Percentiles rank a stretch among this genome's conserved stretches.
Evolutionary conservation across 2,329 filamentous ascomycete genomes (phyloP).

Genomic region (Ophidiomyces ophidiicola): DNA sequence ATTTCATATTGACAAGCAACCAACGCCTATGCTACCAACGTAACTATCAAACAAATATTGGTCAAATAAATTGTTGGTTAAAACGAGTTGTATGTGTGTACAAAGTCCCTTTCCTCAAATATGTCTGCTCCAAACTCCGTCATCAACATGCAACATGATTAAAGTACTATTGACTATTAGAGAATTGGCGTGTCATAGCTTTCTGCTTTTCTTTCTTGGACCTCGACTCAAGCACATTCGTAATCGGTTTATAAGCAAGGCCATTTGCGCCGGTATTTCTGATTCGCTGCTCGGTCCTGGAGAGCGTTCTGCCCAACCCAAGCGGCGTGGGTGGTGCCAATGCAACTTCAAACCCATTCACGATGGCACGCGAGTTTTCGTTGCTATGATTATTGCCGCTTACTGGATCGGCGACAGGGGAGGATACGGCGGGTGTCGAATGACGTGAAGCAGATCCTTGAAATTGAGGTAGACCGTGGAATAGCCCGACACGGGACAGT

Average conservation of each 20-base stretch:
- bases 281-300: constrained; percentile 34
- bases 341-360: constrained; percentile 32
- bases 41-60: background rate
- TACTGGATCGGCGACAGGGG: constrained; percentile 3
- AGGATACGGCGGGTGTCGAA: constrained; percentile 7
- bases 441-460: constrained; percentile 17
- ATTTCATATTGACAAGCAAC: background rate
- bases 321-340: constrained; percentile 29
- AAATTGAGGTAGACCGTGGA: constrained; percentile 19
- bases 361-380: constrained; percentile 16
- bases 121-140: constrained; percentile 1
- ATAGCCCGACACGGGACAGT: constrained; percentile 28
- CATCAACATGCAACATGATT: background rate
- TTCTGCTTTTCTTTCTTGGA: constrained; percentile 8
- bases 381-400: constrained; percentile 7
- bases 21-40: background rate
- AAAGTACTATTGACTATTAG: too few relatives aligned
- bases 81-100: constrained; percentile 14
- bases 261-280: constrained; percentile 33
- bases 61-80: background rate
- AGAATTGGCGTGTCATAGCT: background rate
- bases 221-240: background rate
- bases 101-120: constrained; percentile 15
- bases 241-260: constrained; percentile 25
- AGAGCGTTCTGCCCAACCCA: constrained; percentile 30